Base-by-base conservation (phyloP, 1,284 basidiomycete genomes). In the Takashimella koratensis region DNA sequence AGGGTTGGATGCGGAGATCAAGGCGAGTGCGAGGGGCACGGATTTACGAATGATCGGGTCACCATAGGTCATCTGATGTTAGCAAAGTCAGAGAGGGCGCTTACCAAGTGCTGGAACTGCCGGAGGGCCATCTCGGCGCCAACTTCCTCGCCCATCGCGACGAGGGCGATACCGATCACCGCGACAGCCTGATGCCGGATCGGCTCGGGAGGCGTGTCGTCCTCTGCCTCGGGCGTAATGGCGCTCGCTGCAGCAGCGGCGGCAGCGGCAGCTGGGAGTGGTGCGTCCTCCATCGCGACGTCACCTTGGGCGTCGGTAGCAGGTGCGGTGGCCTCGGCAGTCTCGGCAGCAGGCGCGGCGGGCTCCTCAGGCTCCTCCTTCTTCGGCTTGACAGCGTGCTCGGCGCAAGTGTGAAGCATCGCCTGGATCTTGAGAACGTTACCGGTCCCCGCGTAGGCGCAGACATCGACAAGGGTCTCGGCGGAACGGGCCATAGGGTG, bases 101-200 rank as follows among this genome's bases (percentile, higher is more conserved):
- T 64, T 63, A 93, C 90, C 54, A 96, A 78, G 71, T 97, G 93
- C 74, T 95, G 94, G 80, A 97, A 93, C 68, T 93, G 90, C 64
- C 93, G 80, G 60, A 96, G 77, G 3, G 88, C 87, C 94, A 99
- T 99, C 77, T 98, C 93, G 3, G 94, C 86, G 49, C 96, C 96
- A 45, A 98, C 87, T 46, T 98, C 95, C 76, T 98, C 96, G 41
- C 96, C 96, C 94, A 98, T 98, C 1, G 95, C 88, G 42, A 98
- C 88, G 47, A 98, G 77, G 0, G 95, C 88, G 64, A 98, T 91
- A 43, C 91, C 95, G 44, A 99, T 82, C 41, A 96, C 92, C 12
- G 96, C 90, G 63, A 98, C 90, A 1, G 90, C 84, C 76, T 98
- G 91, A 81, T 90, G 92, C 36, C 87, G 86, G 63, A 96, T 88